A percentile compares a stretch with the other conserved stretches of the same genome.
Conservation (phyloP, 352 stramenopile genomes). For the Lagenidium sp. region DNA sequence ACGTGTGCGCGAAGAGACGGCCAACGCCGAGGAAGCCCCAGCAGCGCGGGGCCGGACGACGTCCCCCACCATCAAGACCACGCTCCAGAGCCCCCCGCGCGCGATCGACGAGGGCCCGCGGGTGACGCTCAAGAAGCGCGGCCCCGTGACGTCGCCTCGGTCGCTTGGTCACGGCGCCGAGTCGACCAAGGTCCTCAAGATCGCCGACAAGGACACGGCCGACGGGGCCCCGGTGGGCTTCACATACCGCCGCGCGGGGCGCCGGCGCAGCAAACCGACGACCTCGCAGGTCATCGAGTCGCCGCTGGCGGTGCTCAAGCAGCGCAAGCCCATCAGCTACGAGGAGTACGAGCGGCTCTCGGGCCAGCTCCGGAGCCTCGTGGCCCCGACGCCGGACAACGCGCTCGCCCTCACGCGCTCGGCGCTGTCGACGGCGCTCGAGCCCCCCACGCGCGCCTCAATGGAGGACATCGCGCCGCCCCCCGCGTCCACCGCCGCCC, state of each 20-base stretch:
- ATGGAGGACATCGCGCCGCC: not conserved
- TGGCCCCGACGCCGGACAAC: slow-evolving; percentile 52
- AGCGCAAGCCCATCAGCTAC: slow-evolving; percentile 68
- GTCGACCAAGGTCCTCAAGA: slow-evolving; percentile 14
- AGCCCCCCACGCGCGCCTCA: slow-evolving; percentile 3
- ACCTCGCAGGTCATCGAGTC: slow-evolving; percentile 17
- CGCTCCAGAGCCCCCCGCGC: too few relatives aligned
- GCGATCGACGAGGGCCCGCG: too few relatives aligned
- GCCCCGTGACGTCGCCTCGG: not conserved
- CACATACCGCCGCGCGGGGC: slow-evolving; percentile 7
- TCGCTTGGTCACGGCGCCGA: slow-evolving; percentile 8
- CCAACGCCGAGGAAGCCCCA: not conserved
- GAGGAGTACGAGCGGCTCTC: slow-evolving; percentile 69
- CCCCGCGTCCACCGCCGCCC: slow-evolving; percentile 7
- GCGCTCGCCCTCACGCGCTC: slow-evolving; percentile 46
- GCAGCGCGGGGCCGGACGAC: too few relatives aligned
- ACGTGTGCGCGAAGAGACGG: not conserved
- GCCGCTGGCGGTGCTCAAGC: slow-evolving; percentile 50
- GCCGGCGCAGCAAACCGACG: slow-evolving; percentile 15
- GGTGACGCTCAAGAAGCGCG: not conserved
- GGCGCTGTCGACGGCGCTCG: slow-evolving; percentile 26
- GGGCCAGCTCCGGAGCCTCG: slow-evolving; percentile 48
- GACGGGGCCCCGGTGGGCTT: slow-evolving; percentile 3
- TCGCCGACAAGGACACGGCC: not conserved
- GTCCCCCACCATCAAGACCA: not conserved